Percentiles rank a stretch among this genome's conserved stretches.
Evolutionary conservation across 2,329 filamentous ascomycete genomes (phyloP).

Genomic region (Chaetomiaceae sp.): DNA sequence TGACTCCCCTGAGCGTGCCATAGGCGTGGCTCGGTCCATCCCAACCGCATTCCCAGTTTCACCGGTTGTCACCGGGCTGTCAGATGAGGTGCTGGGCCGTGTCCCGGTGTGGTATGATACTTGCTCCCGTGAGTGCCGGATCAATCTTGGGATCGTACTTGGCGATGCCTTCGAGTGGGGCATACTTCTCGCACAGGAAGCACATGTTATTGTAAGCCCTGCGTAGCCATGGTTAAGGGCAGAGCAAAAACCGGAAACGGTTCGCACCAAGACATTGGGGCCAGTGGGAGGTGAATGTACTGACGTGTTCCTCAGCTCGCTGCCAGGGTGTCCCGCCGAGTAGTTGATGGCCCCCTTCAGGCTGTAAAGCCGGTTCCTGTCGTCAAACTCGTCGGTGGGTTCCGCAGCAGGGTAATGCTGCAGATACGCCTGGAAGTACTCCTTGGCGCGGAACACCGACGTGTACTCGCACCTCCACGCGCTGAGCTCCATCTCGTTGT

Average conservation of each 20-base stretch:
- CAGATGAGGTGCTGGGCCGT: no score
- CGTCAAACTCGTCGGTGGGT: slow-evolving; percentile 16
- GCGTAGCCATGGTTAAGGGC: no score
- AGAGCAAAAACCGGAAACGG: no score
- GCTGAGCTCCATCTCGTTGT: slow-evolving; percentile 35
- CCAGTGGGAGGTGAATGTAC: background rate
- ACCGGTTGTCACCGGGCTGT: no score
- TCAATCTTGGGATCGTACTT: slow-evolving; percentile 1
- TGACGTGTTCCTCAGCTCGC: slow-evolving; percentile 9
- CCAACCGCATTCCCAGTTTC: background rate
- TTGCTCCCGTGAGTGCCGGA: background rate
- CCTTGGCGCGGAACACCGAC: slow-evolving; percentile 2
- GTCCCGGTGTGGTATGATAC: background rate
- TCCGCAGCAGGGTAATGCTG: slow-evolving; percentile 10
- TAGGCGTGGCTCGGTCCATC: no score
- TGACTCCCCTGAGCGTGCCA: no score
- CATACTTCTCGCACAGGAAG: slow-evolving; percentile 6
- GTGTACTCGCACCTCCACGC: slow-evolving; percentile 23
- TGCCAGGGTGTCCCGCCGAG: slow-evolving; percentile 10
- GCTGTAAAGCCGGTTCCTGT: slow-evolving; percentile 19
- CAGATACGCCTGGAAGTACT: slow-evolving; percentile 11
- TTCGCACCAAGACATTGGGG: background rate
- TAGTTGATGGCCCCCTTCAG: slow-evolving; percentile 17
- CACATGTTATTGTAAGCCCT: slow-evolving; percentile 9
- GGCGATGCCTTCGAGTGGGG: background rate